Evolutionary conservation across 73 alveolate genomes (phyloP).

Genomic region (Loxodes magnus): DNA sequence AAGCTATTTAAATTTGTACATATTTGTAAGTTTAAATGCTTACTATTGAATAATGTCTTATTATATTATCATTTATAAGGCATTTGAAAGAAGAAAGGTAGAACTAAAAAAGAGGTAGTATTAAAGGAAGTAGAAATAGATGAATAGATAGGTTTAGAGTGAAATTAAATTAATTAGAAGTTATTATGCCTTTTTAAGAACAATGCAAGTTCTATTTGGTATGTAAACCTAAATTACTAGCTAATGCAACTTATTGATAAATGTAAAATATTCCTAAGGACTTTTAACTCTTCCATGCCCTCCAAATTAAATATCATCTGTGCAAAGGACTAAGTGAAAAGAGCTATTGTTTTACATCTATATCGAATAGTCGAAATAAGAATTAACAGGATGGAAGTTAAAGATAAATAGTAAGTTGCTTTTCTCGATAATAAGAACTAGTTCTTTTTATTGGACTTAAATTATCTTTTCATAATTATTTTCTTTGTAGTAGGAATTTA

Average conservation of each 20-base stretch:
- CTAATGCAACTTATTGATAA: slow-evolving; percentile 55
- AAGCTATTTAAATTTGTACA: too few species aligned
- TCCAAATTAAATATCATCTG: slow-evolving; percentile 87
- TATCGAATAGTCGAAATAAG: slow-evolving; percentile 65
- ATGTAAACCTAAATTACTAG: slow-evolving; percentile 54
- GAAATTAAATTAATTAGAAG: too few species aligned
- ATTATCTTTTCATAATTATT: slow-evolving; percentile 69
- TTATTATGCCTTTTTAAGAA: too few species aligned
- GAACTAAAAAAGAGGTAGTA: too few species aligned
- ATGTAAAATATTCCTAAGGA: slow-evolving; percentile 71
- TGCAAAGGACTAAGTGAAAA: slow-evolving; percentile 81
- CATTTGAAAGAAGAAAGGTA: too few species aligned
- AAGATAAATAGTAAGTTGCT: slow-evolving; percentile 87
- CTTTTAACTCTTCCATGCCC: slow-evolving; percentile 79
- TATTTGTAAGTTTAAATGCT: too few species aligned
- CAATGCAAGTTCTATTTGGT: slow-evolving; percentile 81
- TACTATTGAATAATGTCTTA: too few species aligned
- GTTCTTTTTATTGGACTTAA: slow-evolving; percentile 71
- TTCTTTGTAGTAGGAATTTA: too few species aligned
- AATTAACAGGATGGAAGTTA: slow-evolving; percentile 92
- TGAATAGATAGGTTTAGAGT: too few species aligned
- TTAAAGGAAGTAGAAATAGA: too few species aligned
- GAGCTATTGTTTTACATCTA: slow-evolving; percentile 81
- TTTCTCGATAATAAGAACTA: slow-evolving; percentile 81
- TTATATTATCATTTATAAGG: too few species aligned